Percentiles rank a stretch among this genome's conserved stretches.
phyloP scores from a whole-genome alignment of 108 stramenopile genomes.

The Cyclostephanos invisitatus region DNA sequence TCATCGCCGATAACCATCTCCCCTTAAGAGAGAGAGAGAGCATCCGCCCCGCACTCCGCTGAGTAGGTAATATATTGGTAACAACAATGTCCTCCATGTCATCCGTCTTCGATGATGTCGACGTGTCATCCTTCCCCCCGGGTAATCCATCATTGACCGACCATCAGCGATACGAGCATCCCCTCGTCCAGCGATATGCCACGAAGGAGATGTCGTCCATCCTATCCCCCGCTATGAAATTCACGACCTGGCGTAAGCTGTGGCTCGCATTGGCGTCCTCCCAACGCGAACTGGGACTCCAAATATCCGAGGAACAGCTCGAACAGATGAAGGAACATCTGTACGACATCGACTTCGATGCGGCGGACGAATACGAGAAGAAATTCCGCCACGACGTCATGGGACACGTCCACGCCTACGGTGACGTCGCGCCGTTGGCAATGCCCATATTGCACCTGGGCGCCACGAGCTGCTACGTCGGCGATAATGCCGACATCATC shows the following conservation, averaged over 20 bases:
- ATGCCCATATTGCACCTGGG: slow-evolving; percentile 98
- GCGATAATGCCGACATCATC: slow-evolving; percentile 96
- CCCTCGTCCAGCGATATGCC: slow-evolving; percentile 67
- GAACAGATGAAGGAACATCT: slow-evolving; percentile 84
- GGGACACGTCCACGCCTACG: slow-evolving; percentile 98
- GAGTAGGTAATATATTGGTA: too few species aligned
- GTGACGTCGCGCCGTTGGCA: slow-evolving; percentile 88
- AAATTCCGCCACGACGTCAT: slow-evolving; percentile 99
- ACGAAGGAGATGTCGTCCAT: slow-evolving; percentile 98
- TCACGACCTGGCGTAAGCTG: slow-evolving; percentile 97
- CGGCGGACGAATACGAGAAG: slow-evolving; percentile 90
- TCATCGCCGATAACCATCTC: too few species aligned
- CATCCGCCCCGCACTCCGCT: too few species aligned
- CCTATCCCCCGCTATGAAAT: slow-evolving; percentile 98
- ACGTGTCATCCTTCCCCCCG: neutral
- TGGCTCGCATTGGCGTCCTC: slow-evolving; percentile 98
- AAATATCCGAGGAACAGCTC: slow-evolving; percentile 93
- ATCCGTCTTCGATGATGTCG: neutral
- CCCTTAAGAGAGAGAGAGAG: too few species aligned
- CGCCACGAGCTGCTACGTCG: slow-evolving; percentile 96
- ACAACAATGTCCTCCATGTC: neutral
- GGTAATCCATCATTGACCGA: neutral
- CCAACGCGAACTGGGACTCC: slow-evolving; percentile 93
- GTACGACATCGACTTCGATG: slow-evolving; percentile 92
- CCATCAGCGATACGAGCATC: neutral